Percentiles rank a stretch among this genome's conserved stretches.
Conservation (phyloP, 2,329 filamentous ascomycete genomes). For the Teratosphaeria destructans region DNA sequence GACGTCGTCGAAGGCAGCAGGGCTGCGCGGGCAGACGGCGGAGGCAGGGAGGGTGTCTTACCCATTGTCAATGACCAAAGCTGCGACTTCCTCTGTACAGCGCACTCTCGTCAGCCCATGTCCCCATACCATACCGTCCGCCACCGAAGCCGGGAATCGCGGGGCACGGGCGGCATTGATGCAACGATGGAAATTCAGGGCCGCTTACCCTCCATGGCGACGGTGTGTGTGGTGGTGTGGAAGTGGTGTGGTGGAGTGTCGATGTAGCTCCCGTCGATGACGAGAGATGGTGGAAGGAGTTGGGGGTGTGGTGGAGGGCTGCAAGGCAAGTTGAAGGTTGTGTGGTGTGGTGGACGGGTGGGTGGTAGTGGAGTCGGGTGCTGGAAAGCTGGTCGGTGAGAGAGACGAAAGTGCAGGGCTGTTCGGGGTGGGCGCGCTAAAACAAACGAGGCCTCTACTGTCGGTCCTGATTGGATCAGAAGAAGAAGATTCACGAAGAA, state of each 20-base stretch:
- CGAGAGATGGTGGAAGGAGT: constrained; percentile 1
- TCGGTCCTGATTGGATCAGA: not conserved
- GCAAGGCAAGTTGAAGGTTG: constrained; percentile 3
- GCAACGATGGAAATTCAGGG: constrained; percentile 5
- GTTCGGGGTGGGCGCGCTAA: not conserved
- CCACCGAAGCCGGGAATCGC: not conserved
- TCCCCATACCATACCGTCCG: not conserved
- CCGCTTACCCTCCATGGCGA: constrained; percentile 19
- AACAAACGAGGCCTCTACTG: not conserved
- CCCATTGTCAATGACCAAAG: constrained; percentile 99
- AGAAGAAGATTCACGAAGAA: no score
- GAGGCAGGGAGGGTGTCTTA: constrained; percentile 50
- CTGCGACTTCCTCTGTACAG: constrained; percentile 90
- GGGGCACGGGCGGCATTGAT: constrained; percentile 3
- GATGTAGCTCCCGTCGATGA: not conserved
- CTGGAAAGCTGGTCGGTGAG: constrained; percentile 6
- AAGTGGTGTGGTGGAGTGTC: not conserved
- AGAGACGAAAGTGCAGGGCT: constrained; percentile 5
- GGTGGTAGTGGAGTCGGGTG: not conserved
- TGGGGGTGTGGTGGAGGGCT: not conserved
- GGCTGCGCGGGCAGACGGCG: constrained; percentile 15
- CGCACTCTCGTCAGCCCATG: constrained; percentile 14
- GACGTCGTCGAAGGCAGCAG: constrained; percentile 19
- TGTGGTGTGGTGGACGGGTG: not conserved
- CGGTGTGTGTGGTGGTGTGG: constrained; percentile 7